A percentile compares a stretch with the other conserved stretches of the same genome.
These are phyloP conservation scores for Bolboschoenoplectus hybrid DNA, from an alignment of 202 grass and related monocot genomes.

Conservation along the genomic window DNA sequence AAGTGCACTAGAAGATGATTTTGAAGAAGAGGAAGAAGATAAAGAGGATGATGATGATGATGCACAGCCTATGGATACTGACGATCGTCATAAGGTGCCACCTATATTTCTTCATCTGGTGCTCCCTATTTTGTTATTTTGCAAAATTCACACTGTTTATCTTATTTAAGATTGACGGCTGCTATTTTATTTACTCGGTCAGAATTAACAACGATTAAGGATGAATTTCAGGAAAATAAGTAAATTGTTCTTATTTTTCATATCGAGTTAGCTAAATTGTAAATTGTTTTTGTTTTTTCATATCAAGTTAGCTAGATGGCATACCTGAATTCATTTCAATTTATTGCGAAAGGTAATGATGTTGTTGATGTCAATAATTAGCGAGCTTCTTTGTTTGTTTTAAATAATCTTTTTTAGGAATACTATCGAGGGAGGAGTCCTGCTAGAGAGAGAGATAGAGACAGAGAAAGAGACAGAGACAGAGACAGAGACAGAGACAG, in stretches of 20 bases:
- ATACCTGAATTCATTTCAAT: background rate
- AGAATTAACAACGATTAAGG: background rate
- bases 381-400: conserved; percentile 29
- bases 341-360: background rate
- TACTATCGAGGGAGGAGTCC: conserved; percentile 73
- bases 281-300: background rate
- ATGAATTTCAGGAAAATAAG: background rate
- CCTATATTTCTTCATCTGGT: background rate
- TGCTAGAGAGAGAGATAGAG: conserved; percentile 51
- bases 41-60: conserved; percentile 66
- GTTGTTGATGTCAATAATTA: conserved; percentile 16
- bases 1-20: conserved; percentile 93
- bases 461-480: conserved; percentile 34
- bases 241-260: background rate
- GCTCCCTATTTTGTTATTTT: background rate
- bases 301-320: background rate
- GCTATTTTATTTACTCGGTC: background rate
- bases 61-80: conserved; percentile 62
- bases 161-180: background rate
- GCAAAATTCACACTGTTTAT: background rate
- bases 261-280: background rate
- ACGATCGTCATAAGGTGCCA: conserved; percentile 57
- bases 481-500: conserved; percentile 35
- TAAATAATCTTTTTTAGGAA: conserved; percentile 46
- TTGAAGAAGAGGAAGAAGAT: conserved; percentile 93